phyloP scores from a whole-genome alignment of 768 basidiomycete genomes.

The Lactarius deliciosus region DNA sequence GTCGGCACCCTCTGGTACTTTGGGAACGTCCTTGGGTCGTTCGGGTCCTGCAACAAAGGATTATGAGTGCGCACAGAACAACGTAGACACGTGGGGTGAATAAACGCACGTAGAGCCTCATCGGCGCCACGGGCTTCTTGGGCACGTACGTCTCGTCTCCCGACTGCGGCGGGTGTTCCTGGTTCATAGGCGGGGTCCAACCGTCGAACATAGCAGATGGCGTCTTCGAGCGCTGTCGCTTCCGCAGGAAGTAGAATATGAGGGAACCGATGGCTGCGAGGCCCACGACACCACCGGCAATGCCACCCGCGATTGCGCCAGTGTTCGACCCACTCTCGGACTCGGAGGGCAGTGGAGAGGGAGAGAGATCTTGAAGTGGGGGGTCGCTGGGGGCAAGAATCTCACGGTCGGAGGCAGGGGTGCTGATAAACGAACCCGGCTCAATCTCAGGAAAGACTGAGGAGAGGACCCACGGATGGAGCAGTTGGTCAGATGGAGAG shows the following conservation, averaged over 20 bases:
- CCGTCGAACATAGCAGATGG: no score
- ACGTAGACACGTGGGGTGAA: no score
- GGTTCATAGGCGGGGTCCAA: no score
- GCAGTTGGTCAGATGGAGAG: no score
- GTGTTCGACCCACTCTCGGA: neutral
- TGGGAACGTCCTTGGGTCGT: conserved; percentile 14
- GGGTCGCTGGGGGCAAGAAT: neutral
- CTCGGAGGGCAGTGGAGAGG: no score
- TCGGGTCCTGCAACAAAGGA: conserved; percentile 12
- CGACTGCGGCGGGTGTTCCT: no score
- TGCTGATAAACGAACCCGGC: neutral
- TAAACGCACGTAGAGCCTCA: conserved; percentile 16
- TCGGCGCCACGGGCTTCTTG: neutral
- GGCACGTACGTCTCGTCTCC: no score
- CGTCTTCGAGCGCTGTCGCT: neutral
- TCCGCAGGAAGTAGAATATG: neutral
- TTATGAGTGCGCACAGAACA: neutral
- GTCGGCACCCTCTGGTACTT: neutral
- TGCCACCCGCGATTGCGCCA: conserved; percentile 1
- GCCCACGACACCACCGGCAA: conserved; percentile 1
- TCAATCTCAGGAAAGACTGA: neutral
- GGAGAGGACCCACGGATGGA: neutral
- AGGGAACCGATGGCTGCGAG: neutral
- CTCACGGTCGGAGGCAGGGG: no score
- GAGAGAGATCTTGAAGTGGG: no score